phyloP scores from a whole-genome alignment of 2,329 filamentous ascomycete species.

The Ophiostoma montium region DNA sequence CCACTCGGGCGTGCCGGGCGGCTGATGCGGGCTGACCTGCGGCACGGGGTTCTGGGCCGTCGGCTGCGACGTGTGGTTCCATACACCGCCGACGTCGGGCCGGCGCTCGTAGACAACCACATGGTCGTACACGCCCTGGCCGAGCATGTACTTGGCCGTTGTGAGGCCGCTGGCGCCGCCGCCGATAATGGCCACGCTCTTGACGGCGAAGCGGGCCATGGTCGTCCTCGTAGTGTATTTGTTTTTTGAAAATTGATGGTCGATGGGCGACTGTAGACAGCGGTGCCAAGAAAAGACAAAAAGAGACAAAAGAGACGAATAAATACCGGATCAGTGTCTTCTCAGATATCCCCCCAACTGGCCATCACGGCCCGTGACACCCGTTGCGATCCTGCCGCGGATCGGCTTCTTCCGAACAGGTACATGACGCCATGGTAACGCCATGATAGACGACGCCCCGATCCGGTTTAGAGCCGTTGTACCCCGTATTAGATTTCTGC shows the following conservation, averaged over 20 bases:
- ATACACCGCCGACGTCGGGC: constrained; percentile 62
- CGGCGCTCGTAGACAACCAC: constrained; percentile 78
- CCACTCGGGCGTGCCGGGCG: constrained; percentile 49
- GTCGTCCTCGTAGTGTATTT: neutral
- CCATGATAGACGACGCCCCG: neutral
- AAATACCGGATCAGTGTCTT: too few relatives aligned
- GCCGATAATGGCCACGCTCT: constrained; percentile 62
- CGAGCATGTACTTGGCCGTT: constrained; percentile 65
- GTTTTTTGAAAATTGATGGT: too few relatives aligned
- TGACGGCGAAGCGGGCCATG: constrained; percentile 30
- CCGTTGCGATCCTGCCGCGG: too few relatives aligned
- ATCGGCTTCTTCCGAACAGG: neutral
- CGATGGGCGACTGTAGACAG: too few relatives aligned
- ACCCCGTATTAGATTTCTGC: constrained; percentile 3
- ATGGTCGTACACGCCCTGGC: constrained; percentile 49
- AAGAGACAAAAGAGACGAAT: neutral
- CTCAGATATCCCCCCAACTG: neutral
- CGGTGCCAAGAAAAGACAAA: neutral
- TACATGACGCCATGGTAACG: neutral
- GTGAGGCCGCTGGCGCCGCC: constrained; percentile 69
- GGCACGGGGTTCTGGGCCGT: constrained; percentile 43
- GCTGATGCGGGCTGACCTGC: constrained; percentile 50
- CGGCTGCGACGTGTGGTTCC: constrained; percentile 56
- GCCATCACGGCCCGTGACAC: neutral
- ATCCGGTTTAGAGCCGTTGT: too few relatives aligned